Percentiles rank a stretch among this genome's conserved stretches.
Evolutionary conservation across 2,329 filamentous ascomycete species (phyloP).

Genomic region (Colletotrichum echinochloae): DNA sequence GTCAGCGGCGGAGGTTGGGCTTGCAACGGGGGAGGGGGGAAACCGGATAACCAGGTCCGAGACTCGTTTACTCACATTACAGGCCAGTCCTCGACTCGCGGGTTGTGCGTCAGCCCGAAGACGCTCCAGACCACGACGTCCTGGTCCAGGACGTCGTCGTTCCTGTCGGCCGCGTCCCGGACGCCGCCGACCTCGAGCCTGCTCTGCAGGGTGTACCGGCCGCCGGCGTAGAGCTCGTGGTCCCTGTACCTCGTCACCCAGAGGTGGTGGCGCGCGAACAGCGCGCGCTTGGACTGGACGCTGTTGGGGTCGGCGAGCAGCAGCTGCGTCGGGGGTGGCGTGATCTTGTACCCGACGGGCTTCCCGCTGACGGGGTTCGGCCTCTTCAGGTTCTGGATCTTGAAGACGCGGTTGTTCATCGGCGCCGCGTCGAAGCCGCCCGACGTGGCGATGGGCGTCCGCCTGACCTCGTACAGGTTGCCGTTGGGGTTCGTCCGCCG

Average conservation of each 20-base stretch:
- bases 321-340: conserved; percentile 52
- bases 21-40: too few species aligned
- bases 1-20: not conserved
- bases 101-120: conserved; percentile 66
- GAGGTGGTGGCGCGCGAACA: conserved; percentile 46
- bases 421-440: conserved; percentile 57
- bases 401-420: conserved; percentile 50
- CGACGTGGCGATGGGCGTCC: conserved; percentile 57
- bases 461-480: conserved; percentile 55
- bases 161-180: conserved; percentile 46
- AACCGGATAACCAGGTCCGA: too few species aligned
- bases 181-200: conserved; percentile 42
- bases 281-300: conserved; percentile 43
- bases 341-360: conserved; percentile 53
- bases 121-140: conserved; percentile 62
- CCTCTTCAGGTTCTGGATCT: conserved; percentile 36
- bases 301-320: conserved; percentile 45
- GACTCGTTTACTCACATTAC: conserved; percentile 64
- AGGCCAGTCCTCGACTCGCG: conserved; percentile 68
- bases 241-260: conserved; percentile 48
- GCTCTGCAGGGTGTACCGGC: conserved; percentile 52
- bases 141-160: conserved; percentile 62
- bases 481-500: conserved; percentile 61
- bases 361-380: conserved; percentile 51
- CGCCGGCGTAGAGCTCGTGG: conserved; percentile 48